A percentile compares a stretch with the other conserved stretches of the same genome.
phyloP scores from a whole-genome alignment of 106 monocot species.

The Cymbidium sinense region DNA sequence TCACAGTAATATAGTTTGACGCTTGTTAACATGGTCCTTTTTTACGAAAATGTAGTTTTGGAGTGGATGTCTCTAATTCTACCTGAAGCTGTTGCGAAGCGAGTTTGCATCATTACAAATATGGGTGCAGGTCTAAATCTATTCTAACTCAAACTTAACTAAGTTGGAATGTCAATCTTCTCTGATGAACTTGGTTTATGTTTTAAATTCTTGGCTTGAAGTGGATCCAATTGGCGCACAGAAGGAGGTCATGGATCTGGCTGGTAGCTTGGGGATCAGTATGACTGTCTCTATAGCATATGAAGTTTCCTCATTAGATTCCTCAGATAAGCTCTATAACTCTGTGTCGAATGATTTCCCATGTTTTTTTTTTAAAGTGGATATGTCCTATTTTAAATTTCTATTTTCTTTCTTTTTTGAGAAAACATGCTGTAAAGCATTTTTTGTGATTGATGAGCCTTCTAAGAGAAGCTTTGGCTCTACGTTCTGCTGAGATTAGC shows the following conservation, averaged over 20 bases:
- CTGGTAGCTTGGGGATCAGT: slow-evolving; percentile 30
- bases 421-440: not conserved
- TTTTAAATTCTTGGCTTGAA: slow-evolving; percentile 17
- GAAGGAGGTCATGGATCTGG: slow-evolving; percentile 58
- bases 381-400: not conserved
- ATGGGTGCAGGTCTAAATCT: slow-evolving; percentile 82
- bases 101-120: slow-evolving; percentile 86
- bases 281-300: slow-evolving; percentile 64
- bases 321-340: slow-evolving; percentile 16
- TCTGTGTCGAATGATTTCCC: not conserved
- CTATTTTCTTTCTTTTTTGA: not conserved
- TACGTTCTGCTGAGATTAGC: not conserved
- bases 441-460: not conserved
- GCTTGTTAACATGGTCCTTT: not conserved
- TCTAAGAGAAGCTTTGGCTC: not conserved
- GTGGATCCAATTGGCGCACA: slow-evolving; percentile 90
- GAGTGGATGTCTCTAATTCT: slow-evolving; percentile 85
- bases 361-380: not conserved
- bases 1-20: not conserved
- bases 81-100: slow-evolving; percentile 62
- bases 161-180: not conserved
- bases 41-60: slow-evolving; percentile 34
- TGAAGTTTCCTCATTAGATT: slow-evolving; percentile 35
- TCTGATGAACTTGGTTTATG: slow-evolving; percentile 1
- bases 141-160: not conserved